A percentile compares a stretch with the other conserved stretches of the same genome.
phyloP scores from a whole-genome alignment of 225 moss, liverwort and hornwort species.

The Pseudisothecium myosuroides region DNA sequence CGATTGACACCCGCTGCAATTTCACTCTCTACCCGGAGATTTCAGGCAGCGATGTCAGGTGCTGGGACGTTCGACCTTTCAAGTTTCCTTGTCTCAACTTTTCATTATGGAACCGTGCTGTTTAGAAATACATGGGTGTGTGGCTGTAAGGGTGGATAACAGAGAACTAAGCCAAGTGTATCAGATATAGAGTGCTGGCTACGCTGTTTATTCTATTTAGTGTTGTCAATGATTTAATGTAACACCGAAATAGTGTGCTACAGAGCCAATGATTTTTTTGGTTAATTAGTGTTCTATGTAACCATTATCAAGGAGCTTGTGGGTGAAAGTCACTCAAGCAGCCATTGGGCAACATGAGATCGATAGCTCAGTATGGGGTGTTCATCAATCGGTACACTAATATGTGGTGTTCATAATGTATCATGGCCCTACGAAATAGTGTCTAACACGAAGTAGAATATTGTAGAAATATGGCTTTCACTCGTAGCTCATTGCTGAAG shows the following conservation, averaged over 20 bases:
- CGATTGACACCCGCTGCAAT: constrained; percentile 50
- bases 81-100: not conserved
- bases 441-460: not conserved
- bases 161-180: not conserved
- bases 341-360: not conserved
- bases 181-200: not conserved
- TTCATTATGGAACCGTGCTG: not conserved
- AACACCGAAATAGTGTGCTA: not conserved
- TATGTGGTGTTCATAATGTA: not conserved
- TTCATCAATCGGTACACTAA: not conserved
- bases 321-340: not conserved
- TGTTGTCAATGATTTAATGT: not conserved
- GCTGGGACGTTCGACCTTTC: not conserved
- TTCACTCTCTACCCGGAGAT: constrained; percentile 15
- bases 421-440: not conserved
- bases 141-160: not conserved
- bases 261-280: not conserved
- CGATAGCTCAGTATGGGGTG: not conserved
- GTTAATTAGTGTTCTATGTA: not conserved
- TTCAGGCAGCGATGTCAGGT: constrained; percentile 6
- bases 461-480: not conserved
- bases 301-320: not conserved
- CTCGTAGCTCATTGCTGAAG: not conserved
- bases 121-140: not conserved
- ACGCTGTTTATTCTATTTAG: not conserved